phyloP scores from a whole-genome alignment of 2,329 filamentous ascomycete species.

The Penicillium thymicola region DNA sequence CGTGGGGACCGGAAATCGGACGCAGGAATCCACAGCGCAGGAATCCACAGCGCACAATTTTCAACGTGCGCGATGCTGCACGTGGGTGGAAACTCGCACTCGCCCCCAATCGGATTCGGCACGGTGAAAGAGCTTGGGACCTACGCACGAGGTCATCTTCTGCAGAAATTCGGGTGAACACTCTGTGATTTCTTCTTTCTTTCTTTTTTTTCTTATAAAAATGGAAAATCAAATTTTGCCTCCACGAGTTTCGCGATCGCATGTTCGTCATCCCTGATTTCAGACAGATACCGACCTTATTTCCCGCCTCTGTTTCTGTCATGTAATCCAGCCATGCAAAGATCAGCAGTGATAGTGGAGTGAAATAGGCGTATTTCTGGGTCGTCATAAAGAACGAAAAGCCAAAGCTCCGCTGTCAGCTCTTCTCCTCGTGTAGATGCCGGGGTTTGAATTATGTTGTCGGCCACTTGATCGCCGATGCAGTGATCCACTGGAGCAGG shows the following conservation, averaged over 20 bases:
- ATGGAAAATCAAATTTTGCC: neutral
- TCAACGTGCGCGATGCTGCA: neutral
- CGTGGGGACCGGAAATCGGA: neutral
- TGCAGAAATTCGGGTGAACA: too few relatives aligned
- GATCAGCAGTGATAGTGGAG: slow-evolving; percentile 17
- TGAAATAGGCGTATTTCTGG: slow-evolving; percentile 6
- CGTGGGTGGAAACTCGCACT: slow-evolving; percentile 8
- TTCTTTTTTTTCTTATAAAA: neutral
- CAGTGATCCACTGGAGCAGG: slow-evolving; percentile 12
- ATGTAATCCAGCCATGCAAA: slow-evolving; percentile 9
- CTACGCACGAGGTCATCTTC: too few relatives aligned
- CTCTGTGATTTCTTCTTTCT: too few relatives aligned
- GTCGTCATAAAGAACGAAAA: slow-evolving; percentile 5
- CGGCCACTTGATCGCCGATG: slow-evolving; percentile 16
- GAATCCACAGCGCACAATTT: neutral
- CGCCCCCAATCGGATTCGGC: slow-evolving; percentile 4
- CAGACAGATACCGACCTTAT: neutral
- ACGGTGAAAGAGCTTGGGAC: slow-evolving; percentile 5
- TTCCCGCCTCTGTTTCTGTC: slow-evolving; percentile 5
- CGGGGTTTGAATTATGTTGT: neutral
- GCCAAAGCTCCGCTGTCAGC: slow-evolving; percentile 8
- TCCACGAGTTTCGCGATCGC: too few relatives aligned
- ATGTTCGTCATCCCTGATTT: neutral
- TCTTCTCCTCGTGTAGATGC: slow-evolving; percentile 1
- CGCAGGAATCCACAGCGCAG: neutral